Percentiles rank a stretch among this genome's conserved stretches.
These are phyloP conservation scores for Rutstroemia sydowiana DNA, from an alignment of 2,329 filamentous ascomycete genomes.

Conservation along the genomic window DNA sequence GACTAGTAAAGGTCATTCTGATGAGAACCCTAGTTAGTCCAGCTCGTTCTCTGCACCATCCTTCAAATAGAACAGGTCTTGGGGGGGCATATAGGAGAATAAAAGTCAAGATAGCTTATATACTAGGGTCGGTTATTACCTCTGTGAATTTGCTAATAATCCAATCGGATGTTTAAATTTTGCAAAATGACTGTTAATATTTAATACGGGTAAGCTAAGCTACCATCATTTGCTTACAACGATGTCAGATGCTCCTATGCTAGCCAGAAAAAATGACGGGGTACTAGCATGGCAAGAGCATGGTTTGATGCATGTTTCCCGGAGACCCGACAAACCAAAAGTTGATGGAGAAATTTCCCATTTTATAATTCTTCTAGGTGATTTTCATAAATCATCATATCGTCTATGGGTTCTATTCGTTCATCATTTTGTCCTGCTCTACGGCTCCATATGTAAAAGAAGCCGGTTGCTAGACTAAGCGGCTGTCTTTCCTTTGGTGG, in stretches of 20 bases:
- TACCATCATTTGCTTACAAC: no score
- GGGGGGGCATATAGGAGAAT: no score
- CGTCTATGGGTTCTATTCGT: not conserved
- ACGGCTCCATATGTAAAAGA: slow-evolving; percentile 12
- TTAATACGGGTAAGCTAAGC: no score
- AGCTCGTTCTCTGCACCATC: not conserved
- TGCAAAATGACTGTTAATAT: no score
- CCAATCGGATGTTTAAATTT: no score
- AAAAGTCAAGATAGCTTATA: no score
- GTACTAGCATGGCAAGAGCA: slow-evolving; percentile 10
- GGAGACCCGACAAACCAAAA: slow-evolving; percentile 6
- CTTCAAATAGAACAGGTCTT: not conserved
- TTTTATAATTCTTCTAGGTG: not conserved
- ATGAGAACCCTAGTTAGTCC: not conserved
- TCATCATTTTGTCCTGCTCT: slow-evolving; percentile 1
- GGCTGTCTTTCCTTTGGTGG: not conserved
- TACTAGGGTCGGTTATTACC: no score
- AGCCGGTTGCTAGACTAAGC: slow-evolving; percentile 8
- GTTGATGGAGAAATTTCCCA: not conserved
- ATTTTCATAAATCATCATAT: not conserved
- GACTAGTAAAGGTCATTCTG: not conserved
- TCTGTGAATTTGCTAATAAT: no score
- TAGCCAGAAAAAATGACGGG: not conserved
- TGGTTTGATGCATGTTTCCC: slow-evolving; percentile 8
- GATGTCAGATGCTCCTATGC: no score